Evolutionary conservation across 441 rosid species (phyloP), one percentile per base, ranked within the genome.

Genomic region (Erodium texanum): DNA sequence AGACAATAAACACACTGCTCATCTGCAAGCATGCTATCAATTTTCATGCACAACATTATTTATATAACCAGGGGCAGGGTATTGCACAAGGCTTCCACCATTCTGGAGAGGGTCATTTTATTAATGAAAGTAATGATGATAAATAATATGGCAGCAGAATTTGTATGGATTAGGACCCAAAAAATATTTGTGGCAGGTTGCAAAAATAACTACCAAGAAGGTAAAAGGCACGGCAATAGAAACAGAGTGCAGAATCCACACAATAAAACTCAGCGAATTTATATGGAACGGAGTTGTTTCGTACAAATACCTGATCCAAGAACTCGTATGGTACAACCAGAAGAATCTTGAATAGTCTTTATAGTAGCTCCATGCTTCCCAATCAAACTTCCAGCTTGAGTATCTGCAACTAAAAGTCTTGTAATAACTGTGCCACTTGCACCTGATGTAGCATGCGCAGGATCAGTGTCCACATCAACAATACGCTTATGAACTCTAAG

Each of bases 321-420:
- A 66, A 77, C 77, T 59, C 78, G 73, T 48, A 74, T 68, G 8
- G 66, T 68, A 23, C 81, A 77, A 62, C 61, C 64, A 7, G 81
- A 77, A 48, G 70, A 73, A 62, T 78, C 81, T 58, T 74, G 74
- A 62, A 78, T 78, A 14, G 75, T 63, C 45, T 78, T 78, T 27
- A 78, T 76, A 24, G 76, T 78, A 5, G 71, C 72, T 43, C 81
- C 76, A 19, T 71, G 74, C 68, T 71, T 78, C 50, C 81, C 81
- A 32, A 78, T 78, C 71, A 78, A 66, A 65, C 71, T 71, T 68
- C 76, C 73, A 24, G 76, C 76, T 48, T 74, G 78, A 41, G 75
- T 62, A 62, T 76, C 78, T 3, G 78, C 76, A 34, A 78, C 73
- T 65, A 78, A 71, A 43, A 78, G 64, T 69, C 74, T 78, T 8